phyloP scores from a whole-genome alignment of 805 yeast species.

The Monosporozyma servazzii region DNA sequence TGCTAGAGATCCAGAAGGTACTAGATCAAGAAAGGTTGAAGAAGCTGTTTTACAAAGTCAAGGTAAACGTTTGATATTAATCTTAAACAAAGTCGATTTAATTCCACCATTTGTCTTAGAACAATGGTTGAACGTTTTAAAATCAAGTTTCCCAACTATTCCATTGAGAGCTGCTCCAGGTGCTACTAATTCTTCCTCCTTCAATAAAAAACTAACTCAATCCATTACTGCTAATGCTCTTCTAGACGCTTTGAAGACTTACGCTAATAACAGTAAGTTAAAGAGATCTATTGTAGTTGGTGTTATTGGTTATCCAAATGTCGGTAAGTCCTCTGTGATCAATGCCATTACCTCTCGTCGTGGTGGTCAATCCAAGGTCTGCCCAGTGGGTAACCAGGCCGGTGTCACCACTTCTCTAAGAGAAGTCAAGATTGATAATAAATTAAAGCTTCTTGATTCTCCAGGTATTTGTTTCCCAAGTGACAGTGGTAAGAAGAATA shows the following conservation, averaged over 20 bases:
- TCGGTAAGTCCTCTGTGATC: constrained; percentile 91
- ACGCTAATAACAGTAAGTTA: constrained; percentile 72
- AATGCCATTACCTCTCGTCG: constrained; percentile 81
- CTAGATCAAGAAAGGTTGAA: constrained; percentile 87
- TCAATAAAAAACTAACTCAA: constrained; percentile 65
- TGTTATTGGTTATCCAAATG: constrained; percentile 95
- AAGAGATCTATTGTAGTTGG: constrained; percentile 89
- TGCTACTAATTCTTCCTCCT: constrained; percentile 57
- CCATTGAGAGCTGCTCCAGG: constrained; percentile 78
- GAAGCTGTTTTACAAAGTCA: constrained; percentile 75
- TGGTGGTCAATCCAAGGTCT: constrained; percentile 55
- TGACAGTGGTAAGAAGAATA: constrained; percentile 44
- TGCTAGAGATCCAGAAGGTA: constrained; percentile 94
- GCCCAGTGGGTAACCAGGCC: constrained; percentile 96
- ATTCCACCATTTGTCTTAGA: constrained; percentile 78
- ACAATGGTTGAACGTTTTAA: constrained; percentile 74
- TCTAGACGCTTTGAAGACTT: constrained; percentile 73
- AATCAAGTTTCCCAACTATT: constrained; percentile 80
- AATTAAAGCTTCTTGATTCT: constrained; percentile 81
- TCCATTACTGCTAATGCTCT: constrained; percentile 64
- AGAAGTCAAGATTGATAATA: constrained; percentile 86
- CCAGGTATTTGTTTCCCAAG: constrained; percentile 96
- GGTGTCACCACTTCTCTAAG: constrained; percentile 91
- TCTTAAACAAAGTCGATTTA: constrained; percentile 86
- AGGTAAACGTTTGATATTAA: constrained; percentile 69